Evolutionary conservation across 2,329 filamentous ascomycete genomes (phyloP).

Genomic region (Triangularia verruculosa): DNA sequence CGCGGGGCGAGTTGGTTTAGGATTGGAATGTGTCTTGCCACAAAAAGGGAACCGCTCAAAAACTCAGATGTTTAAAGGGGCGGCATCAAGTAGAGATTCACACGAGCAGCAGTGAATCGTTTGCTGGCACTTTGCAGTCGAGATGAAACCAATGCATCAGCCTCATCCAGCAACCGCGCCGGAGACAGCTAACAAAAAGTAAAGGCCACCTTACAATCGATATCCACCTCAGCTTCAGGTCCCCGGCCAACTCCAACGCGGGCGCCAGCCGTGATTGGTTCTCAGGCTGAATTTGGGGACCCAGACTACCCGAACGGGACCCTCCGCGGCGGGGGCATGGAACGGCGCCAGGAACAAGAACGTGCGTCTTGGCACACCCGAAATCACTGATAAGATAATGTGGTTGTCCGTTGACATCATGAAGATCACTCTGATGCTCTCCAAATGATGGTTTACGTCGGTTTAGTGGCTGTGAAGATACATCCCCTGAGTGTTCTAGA

Average conservation of each 20-base stretch:
- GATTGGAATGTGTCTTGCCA: neutral
- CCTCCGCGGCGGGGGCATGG: neutral
- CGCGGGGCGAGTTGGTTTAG: conserved; percentile 8
- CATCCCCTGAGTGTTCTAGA: too few species aligned
- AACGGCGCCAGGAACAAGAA: conserved; percentile 2
- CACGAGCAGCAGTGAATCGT: neutral
- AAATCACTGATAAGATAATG: neutral
- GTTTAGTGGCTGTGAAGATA: too few species aligned
- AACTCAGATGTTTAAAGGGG: conserved; percentile 10
- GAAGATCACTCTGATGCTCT: neutral
- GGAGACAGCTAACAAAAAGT: conserved; percentile 17
- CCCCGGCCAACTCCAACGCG: conserved; percentile 4
- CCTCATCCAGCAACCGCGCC: neutral
- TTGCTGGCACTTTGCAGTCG: neutral
- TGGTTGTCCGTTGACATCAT: neutral
- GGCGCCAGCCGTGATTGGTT: conserved; percentile 14
- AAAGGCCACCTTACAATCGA: conserved; percentile 29
- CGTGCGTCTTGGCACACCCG: neutral
- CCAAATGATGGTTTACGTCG: neutral
- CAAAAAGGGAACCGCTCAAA: neutral
- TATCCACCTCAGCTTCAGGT: conserved; percentile 15
- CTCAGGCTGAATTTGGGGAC: neutral
- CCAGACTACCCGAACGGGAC: neutral
- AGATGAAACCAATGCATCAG: conserved; percentile 5
- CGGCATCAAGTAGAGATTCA: conserved; percentile 20